Percentiles rank a stretch among this genome's conserved stretches.
Conservation (phyloP, 2,329 filamentous ascomycete species). For the Arthrinium puccinioides region DNA sequence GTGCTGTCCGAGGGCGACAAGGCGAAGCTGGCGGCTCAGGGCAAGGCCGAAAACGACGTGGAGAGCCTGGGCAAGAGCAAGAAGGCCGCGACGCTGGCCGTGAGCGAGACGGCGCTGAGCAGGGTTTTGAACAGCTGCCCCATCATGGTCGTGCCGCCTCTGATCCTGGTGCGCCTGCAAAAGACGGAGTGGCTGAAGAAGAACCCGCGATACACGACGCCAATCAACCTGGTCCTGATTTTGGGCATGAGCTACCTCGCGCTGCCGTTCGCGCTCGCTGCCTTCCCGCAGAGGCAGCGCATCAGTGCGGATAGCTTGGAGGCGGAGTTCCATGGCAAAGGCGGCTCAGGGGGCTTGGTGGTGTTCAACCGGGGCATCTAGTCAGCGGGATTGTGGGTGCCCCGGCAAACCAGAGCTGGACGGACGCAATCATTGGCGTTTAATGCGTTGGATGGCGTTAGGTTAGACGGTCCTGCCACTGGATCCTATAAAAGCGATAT, state of each 20-base stretch:
- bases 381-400: too few species aligned
- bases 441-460: too few species aligned
- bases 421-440: too few species aligned
- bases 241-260: constrained; percentile 81
- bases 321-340: constrained; percentile 75
- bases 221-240: constrained; percentile 83
- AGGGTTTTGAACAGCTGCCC: constrained; percentile 90
- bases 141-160: constrained; percentile 92
- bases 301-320: constrained; percentile 72
- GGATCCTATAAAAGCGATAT: too few species aligned
- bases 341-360: constrained; percentile 75
- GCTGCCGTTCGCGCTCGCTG: constrained; percentile 79
- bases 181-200: constrained; percentile 72
- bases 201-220: constrained; percentile 68
- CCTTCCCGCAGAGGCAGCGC: constrained; percentile 85
- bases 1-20: constrained; percentile 67
- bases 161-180: constrained; percentile 80
- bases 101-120: constrained; percentile 86
- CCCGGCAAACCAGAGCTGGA: too few species aligned
- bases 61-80: constrained; percentile 77
- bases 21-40: constrained; percentile 43
- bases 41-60: constrained; percentile 58
- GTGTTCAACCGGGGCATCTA: constrained; percentile 94
- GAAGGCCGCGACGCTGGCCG: constrained; percentile 80
- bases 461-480: too few species aligned